Evolutionary conservation across 768 basidiomycete species (phyloP), one percentile per base, ranked within the genome.

Genomic region (Infundibulicybe gibba): DNA sequence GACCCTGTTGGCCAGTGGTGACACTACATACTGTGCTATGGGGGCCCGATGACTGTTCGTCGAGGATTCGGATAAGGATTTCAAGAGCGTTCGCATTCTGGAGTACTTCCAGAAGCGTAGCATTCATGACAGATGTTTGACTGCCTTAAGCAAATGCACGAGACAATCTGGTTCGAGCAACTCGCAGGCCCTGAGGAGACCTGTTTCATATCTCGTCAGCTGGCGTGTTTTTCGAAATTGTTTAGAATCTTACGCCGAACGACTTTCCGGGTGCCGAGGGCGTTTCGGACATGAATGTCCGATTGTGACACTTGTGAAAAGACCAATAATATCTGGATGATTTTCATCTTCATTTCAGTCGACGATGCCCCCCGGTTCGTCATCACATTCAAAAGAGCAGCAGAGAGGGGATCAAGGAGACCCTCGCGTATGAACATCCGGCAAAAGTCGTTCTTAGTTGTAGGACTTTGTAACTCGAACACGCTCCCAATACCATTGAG

Each of bases 391-490:
- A 95, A 69, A 19, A 99, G 66, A 2, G 95, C 97, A 2, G 87
- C 83, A 1, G 94, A 91, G 1, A 99, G 70, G 0, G 97, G 95
- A 54, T 97, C 94, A 40, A 97, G 73, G 3, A 99, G 72, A 20
- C 97, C 97, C 67, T 98, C 97, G 5, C 93, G 79, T 35, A 97
- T 91, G 70, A 98, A 95, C 88, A 98, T 94, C 9, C 97, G 81
- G 60, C 94, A 97, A 61, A 98, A 98, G 66, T 98, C 97, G 60
- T 97, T 97, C 64, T 97, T 92, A 10, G 94, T 94, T 3, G 94
- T 97, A 6, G 97, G 90, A 40, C 90, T 93, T 63, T 97, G 88
- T 11, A 98, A 77, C 53, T 98, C 94, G 59, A 99, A 97, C 13
- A 98, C 97, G 52, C 85, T 92, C 40, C 87, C 85, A 42, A 99